Evolutionary conservation across 306 rosid genomes (phyloP).

Genomic region (Dalbergia cochinchinensis): DNA sequence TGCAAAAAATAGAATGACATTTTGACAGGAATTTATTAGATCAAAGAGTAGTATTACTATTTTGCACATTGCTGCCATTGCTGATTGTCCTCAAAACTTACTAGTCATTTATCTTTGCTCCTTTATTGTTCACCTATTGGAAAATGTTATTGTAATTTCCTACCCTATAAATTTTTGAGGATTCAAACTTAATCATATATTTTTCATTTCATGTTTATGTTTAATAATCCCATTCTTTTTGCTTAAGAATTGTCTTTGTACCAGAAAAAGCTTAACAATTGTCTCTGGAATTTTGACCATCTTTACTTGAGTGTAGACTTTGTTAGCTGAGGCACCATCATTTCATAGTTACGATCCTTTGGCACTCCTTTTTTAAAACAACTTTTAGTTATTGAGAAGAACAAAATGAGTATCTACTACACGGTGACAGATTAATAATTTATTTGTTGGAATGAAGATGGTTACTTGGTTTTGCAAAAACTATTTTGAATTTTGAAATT

Average conservation of each 20-base stretch:
- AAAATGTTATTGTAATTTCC: neutral
- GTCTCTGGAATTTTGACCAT: neutral
- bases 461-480: neutral
- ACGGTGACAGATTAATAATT: neutral
- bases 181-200: slow-evolving; percentile 1
- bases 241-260: neutral
- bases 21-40: slow-evolving; percentile 17
- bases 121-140: neutral
- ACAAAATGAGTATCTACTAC: neutral
- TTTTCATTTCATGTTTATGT: slow-evolving; percentile 9
- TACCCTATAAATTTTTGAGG: neutral
- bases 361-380: neutral
- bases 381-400: no score
- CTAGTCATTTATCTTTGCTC: slow-evolving; percentile 2
- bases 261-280: neutral
- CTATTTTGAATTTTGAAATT: slow-evolving; percentile 17
- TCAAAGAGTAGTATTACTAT: neutral
- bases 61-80: slow-evolving; percentile 12
- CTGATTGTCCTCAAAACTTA: neutral
- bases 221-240: neutral
- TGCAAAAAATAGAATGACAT: neutral
- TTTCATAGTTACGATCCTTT: neutral
- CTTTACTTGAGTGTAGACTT: neutral
- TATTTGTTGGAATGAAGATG: neutral
- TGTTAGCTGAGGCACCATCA: neutral